phyloP scores from a whole-genome alignment of 2,329 filamentous ascomycete genomes.

The Talaromyces sp. region DNA sequence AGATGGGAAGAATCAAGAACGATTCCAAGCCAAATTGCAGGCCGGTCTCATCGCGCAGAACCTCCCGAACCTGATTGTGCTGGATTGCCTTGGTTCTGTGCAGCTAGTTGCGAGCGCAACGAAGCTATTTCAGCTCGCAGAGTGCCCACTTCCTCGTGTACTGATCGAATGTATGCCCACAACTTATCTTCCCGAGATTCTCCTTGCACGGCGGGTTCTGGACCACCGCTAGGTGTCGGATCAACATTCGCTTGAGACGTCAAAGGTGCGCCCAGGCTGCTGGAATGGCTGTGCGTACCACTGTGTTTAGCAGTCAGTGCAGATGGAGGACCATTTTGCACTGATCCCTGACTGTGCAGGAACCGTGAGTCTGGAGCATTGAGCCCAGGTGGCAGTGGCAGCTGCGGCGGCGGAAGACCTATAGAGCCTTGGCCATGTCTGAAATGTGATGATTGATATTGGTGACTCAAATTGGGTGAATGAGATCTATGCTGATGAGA shows the following conservation, averaged over 20 bases:
- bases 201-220: slow-evolving; percentile 25
- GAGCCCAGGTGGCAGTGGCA: slow-evolving; percentile 44
- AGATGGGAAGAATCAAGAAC: background rate
- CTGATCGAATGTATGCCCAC: slow-evolving; percentile 43
- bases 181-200: slow-evolving; percentile 39
- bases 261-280: slow-evolving; percentile 32
- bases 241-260: slow-evolving; percentile 23
- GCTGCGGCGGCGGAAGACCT: slow-evolving; percentile 41
- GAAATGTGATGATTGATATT: slow-evolving; percentile 44
- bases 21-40: background rate
- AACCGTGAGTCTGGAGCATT: slow-evolving; percentile 41
- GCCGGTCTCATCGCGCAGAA: background rate
- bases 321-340: slow-evolving; percentile 30
- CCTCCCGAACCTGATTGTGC: background rate
- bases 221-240: slow-evolving; percentile 13
- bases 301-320: slow-evolving; percentile 35
- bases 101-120: slow-evolving; percentile 39
- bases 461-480: slow-evolving; percentile 43
- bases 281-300: slow-evolving; percentile 34
- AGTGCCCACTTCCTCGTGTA: slow-evolving; percentile 41
- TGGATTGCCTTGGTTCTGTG: slow-evolving; percentile 18
- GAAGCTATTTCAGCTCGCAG: slow-evolving; percentile 42
- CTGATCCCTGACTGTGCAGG: slow-evolving; percentile 37
- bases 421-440: slow-evolving; percentile 22
- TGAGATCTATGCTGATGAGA: slow-evolving; percentile 43